Evolutionary conservation across 805 yeast genomes (phyloP), one percentile per base, ranked within the genome.

Genomic region (Wickerhamomyces rabaulensis): DNA sequence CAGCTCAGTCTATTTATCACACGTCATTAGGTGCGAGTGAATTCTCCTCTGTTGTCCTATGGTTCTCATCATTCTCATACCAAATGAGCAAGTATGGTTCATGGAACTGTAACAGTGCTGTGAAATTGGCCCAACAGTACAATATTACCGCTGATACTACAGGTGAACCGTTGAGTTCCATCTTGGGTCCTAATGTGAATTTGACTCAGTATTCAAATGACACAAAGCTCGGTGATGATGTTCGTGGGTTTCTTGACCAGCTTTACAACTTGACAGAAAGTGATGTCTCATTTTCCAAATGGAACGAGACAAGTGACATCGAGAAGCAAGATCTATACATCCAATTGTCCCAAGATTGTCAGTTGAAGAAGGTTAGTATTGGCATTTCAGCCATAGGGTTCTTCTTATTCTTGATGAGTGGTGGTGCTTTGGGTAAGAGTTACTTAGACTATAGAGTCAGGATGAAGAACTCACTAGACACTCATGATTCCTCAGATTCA

Each of bases 81-180:
- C 54, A 56, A 13, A 45, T 58, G 2, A 52, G 65, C n/a, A 44
- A 53, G 31, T 60, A 52, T 45, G 64, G 62, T 1, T 52, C 60
- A 12, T 50, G 59, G 54, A 53, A 60, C 20, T 65, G 70, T 42
- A 15, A 50, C 3, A 48, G 50, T 21, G 58, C 61, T 4, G 57
- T 50, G 1, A 44, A 42, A 38, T 43, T 65, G 43, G 42, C 64
- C 3, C 15, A 41, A 2, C 56, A 52, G 42, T 66, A 65, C 47
- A 63, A 64, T 35, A 17, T 60, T 7, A 58, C 63, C 4, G 53
- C 55, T 0, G 50, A 50, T 9, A n/a, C 44, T 4, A 20, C 49
- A 7, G 27, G 26, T 2, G 45, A 44, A 29, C 42, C 42, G 2
- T 41, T 47, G 22, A 38, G 45, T 12, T 9, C 42, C 15, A 35